A percentile compares a stretch with the other conserved stretches of the same genome.
phyloP scores from a whole-genome alignment of 345 rosid species.

The Diplotaxis tenuifolia region DNA sequence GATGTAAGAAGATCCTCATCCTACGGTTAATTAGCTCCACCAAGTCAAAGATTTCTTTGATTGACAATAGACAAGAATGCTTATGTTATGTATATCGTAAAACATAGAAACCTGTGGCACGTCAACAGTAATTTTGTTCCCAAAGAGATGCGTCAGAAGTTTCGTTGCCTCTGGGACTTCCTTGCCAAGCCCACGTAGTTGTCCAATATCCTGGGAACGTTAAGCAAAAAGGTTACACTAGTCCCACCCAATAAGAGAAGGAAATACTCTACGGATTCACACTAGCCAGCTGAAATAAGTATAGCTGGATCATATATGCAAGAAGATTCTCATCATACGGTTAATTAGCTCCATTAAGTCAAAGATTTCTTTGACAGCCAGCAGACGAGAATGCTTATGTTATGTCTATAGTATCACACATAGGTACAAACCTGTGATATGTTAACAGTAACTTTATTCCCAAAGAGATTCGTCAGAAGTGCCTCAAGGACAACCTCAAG shows the following conservation, averaged over 20 bases:
- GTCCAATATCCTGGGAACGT: neutral
- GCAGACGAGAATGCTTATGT: slow-evolving; percentile 2
- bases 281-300: no score
- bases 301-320: no score
- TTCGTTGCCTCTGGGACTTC: no score
- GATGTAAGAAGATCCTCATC: slow-evolving; percentile 71
- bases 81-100: neutral
- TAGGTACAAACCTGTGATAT: slow-evolving; percentile 75
- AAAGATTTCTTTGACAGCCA: slow-evolving; percentile 18
- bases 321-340: no score
- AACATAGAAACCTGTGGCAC: slow-evolving; percentile 71
- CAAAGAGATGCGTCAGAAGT: slow-evolving; percentile 68
- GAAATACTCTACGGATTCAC: no score
- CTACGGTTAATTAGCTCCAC: slow-evolving; percentile 41
- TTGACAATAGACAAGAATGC: slow-evolving; percentile 15
- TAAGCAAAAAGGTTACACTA: neutral
- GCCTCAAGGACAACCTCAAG: slow-evolving; percentile 77
- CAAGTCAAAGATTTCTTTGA: neutral
- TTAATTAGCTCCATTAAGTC: slow-evolving; percentile 19
- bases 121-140: slow-evolving; percentile 77
- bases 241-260: neutral
- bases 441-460: slow-evolving; percentile 81
- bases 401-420: neutral
- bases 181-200: no score
- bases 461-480: slow-evolving; percentile 73